A percentile compares a stretch with the other conserved stretches of the same genome.
Conservation (phyloP, 1,284 basidiomycete genomes). For the Neonothopanus nambi region DNA sequence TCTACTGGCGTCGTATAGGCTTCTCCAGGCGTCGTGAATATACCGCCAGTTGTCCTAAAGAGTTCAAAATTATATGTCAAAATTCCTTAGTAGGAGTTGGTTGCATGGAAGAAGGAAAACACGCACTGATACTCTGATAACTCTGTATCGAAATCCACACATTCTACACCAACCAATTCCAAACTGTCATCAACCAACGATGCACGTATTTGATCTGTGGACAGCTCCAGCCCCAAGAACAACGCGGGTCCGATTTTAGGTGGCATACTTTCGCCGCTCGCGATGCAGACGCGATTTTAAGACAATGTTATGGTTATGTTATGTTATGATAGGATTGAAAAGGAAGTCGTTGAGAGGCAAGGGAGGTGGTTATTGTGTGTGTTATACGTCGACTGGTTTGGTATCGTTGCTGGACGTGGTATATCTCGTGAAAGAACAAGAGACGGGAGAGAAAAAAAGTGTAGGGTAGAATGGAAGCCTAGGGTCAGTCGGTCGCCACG, state of each 20-base stretch:
- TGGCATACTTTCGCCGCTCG: slow-evolving; percentile 1
- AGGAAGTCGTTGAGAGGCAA: no score
- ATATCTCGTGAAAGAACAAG: neutral
- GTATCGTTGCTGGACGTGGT: neutral
- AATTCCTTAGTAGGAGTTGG: no score
- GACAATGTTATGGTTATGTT: no score
- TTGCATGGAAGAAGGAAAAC: slow-evolving; percentile 6
- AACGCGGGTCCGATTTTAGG: slow-evolving; percentile 32
- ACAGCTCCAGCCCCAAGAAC: slow-evolving; percentile 78
- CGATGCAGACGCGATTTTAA: no score
- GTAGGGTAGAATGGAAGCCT: neutral
- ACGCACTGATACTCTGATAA: slow-evolving; percentile 78
- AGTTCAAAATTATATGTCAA: neutral
- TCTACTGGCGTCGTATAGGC: slow-evolving; percentile 82
- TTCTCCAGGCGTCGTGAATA: slow-evolving; percentile 81
- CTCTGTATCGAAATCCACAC: slow-evolving; percentile 79
- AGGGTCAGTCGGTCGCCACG: no score
- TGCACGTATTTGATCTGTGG: slow-evolving; percentile 77
- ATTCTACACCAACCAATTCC: slow-evolving; percentile 76
- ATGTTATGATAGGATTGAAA: neutral
- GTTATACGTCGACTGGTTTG: no score
- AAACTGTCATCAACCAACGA: slow-evolving; percentile 78
- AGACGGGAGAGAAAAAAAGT: neutral
- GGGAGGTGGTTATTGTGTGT: neutral
- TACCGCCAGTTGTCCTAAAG: slow-evolving; percentile 75